These are phyloP conservation scores for Cercospora brassicicola DNA, from an alignment of 2,329 filamentous ascomycete species.

Conservation along the genomic window DNA sequence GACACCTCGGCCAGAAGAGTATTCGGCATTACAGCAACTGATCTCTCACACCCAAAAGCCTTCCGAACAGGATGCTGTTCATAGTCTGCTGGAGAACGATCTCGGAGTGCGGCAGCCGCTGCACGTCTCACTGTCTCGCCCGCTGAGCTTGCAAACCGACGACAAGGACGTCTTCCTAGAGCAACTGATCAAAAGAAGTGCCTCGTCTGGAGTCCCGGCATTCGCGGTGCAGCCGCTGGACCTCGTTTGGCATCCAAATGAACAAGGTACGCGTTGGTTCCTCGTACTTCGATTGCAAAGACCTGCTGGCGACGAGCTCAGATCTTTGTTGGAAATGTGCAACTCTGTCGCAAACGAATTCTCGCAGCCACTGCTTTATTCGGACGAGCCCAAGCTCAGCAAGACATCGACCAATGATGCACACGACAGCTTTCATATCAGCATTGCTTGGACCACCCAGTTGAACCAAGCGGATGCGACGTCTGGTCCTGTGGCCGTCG, in stretches of 20 bases:
- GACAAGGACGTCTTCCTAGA: conserved; percentile 68
- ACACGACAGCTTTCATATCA: conserved; percentile 69
- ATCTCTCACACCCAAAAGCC: conserved; percentile 41
- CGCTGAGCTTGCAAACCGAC: conserved; percentile 71
- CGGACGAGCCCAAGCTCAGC: conserved; percentile 15
- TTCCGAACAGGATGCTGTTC: conserved; percentile 43
- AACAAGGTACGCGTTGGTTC: conserved; percentile 73
- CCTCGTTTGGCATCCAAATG: conserved; percentile 67
- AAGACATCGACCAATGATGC: conserved; percentile 10
- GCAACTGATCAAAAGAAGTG: conserved; percentile 51
- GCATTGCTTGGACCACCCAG: conserved; percentile 78
- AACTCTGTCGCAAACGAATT: conserved; percentile 63
- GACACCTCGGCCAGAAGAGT: conserved; percentile 55
- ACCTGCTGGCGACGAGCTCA: conserved; percentile 41
- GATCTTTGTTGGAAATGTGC: conserved; percentile 61
- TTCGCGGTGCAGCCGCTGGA: conserved; percentile 48
- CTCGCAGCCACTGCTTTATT: conserved; percentile 72
- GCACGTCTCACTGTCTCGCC: conserved; percentile 86
- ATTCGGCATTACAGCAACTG: conserved; percentile 38
- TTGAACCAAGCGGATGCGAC: conserved; percentile 55
- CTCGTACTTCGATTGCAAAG: conserved; percentile 67
- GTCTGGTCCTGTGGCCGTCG: not conserved
- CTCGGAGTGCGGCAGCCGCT: conserved; percentile 76
- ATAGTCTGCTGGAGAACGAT: conserved; percentile 73
- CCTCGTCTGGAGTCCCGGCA: conserved; percentile 46